Percentiles rank a stretch among this genome's conserved stretches.
phyloP scores from a whole-genome alignment of 2,329 filamentous ascomycete species.

The Chaetomiaceae sp. region DNA sequence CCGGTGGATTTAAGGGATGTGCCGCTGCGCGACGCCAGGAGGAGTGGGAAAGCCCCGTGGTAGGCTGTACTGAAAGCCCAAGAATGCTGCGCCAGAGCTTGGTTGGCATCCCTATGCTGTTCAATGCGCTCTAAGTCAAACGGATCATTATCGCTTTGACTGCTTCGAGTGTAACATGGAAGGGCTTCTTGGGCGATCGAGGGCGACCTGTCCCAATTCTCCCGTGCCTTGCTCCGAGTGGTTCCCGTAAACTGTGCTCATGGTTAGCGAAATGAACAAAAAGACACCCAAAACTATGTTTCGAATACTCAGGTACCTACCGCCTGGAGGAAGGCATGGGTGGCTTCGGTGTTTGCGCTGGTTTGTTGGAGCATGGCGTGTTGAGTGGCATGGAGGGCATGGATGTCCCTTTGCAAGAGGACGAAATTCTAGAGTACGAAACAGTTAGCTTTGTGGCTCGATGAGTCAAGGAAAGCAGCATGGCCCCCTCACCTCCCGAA shows the following conservation, averaged over 20 bases:
- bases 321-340: background rate
- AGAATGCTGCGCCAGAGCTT: background rate
- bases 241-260: too few species aligned
- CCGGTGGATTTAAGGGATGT: background rate
- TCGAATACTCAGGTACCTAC: too few species aligned
- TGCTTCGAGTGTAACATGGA: too few species aligned
- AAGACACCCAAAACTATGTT: too few species aligned
- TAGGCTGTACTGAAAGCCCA: background rate
- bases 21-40: background rate
- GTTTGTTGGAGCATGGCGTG: background rate
- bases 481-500: background rate
- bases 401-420: background rate
- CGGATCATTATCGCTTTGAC: too few species aligned
- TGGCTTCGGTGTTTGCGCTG: background rate
- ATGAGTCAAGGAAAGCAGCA: too few species aligned
- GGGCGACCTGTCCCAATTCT: too few species aligned
- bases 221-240: too few species aligned
- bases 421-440: background rate
- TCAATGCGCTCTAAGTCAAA: background rate
- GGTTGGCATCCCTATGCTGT: background rate
- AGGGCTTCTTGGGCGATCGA: too few species aligned
- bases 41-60: background rate
- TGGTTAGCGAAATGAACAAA: too few species aligned
- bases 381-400: background rate
- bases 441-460: background rate